Evolutionary conservation across 257 asterid species (phyloP).

Genomic region (Plectranthus barbatus): DNA sequence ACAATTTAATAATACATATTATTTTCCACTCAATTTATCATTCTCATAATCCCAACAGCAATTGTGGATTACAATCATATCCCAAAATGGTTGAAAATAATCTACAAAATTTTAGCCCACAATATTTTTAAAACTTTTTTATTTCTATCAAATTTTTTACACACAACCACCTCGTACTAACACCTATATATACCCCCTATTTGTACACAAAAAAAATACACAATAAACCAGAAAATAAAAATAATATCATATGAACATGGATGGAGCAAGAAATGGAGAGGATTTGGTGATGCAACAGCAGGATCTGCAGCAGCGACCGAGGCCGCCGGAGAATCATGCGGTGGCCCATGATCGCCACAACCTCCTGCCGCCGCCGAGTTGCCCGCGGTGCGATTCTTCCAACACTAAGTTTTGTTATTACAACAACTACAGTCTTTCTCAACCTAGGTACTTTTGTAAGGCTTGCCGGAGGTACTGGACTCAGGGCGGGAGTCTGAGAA

Average conservation of each 20-base stretch:
- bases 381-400: no score
- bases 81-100: conserved; percentile 24
- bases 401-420: no score
- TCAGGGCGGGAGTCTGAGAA: conserved; percentile 43
- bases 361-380: conserved; percentile 27
- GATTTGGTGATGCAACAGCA: conserved; percentile 7
- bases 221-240: background rate
- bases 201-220: conserved; percentile 7
- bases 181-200: conserved; percentile 14
- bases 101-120: background rate
- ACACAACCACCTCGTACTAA: background rate
- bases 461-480: conserved; percentile 56
- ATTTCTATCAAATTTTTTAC: conserved; percentile 3
- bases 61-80: conserved; percentile 28
- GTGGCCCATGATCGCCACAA: conserved; percentile 1
- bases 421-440: no score
- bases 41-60: conserved; percentile 28
- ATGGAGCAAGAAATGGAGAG: conserved; percentile 13
- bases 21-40: conserved; percentile 2
- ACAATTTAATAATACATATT: background rate
- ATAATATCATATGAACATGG: conserved; percentile 23
- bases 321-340: conserved; percentile 11
- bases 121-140: conserved; percentile 16
- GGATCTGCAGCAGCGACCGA: conserved; percentile 8
- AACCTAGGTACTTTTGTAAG: conserved; percentile 50